phyloP scores from a whole-genome alignment of 768 basidiomycete genomes.

The Russula brevipes region DNA sequence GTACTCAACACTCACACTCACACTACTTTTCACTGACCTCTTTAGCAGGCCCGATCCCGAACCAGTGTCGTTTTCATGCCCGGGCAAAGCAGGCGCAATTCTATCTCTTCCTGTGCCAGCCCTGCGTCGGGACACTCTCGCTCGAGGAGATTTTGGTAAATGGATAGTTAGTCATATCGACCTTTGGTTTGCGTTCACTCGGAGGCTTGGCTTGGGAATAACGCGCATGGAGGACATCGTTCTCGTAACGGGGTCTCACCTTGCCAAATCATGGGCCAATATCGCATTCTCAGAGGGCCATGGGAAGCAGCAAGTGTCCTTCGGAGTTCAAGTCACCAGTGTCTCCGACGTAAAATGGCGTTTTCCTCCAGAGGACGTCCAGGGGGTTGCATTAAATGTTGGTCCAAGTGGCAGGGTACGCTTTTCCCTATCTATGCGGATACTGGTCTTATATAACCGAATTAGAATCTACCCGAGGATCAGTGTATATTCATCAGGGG shows the following conservation, averaged over 20 bases:
- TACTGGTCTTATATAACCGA: background rate
- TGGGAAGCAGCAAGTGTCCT: background rate
- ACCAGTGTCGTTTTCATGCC: background rate
- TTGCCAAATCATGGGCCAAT: background rate
- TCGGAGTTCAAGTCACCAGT: background rate
- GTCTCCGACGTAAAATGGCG: background rate
- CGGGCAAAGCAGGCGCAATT: background rate
- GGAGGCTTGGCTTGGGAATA: background rate
- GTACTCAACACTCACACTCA: background rate
- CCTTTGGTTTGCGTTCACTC: background rate
- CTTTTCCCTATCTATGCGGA: background rate
- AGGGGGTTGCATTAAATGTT: background rate
- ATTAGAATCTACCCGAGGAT: background rate
- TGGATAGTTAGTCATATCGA: background rate
- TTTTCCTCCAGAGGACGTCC: background rate
- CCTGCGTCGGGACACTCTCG: background rate
- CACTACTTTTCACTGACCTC: background rate
- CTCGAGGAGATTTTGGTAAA: background rate
- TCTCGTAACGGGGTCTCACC: constrained; percentile 1
- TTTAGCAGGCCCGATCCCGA: background rate
- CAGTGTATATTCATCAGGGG: constrained; percentile 3
- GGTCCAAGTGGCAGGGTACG: constrained; percentile 1
- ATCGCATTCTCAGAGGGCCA: background rate
- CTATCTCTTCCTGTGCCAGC: background rate
- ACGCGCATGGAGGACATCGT: background rate